A percentile compares a stretch with the other conserved stretches of the same genome.
Evolutionary conservation across 169 alveolate genomes (phyloP).

Genomic region (Plasmodium vinckei): DNA sequence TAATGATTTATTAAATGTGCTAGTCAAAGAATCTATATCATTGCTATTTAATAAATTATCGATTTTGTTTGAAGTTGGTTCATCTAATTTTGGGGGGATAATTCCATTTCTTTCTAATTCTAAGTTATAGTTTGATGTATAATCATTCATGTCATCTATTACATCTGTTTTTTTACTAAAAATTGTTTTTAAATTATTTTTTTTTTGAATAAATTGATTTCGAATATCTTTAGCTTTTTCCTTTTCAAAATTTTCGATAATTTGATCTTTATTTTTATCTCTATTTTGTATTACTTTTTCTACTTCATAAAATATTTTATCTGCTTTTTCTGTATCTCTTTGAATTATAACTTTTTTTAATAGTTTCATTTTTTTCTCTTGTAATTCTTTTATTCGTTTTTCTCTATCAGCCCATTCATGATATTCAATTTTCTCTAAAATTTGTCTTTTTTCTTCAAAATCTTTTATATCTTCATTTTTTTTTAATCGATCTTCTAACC

Average conservation of each 20-base stretch:
- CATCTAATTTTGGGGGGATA: conserved; percentile 44
- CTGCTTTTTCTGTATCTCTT: conserved; percentile 63
- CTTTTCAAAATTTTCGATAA: conserved; percentile 73
- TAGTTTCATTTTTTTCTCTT: conserved; percentile 75
- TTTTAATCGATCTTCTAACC: conserved; percentile 50
- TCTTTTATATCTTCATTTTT: conserved; percentile 75
- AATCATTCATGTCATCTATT: conserved; percentile 63
- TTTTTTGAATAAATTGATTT: conserved; percentile 56
- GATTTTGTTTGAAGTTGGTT: conserved; percentile 44
- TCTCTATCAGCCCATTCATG: conserved; percentile 78
- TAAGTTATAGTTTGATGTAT: conserved; percentile 54
- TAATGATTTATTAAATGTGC: conserved; percentile 19
- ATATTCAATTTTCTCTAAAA: conserved; percentile 64
- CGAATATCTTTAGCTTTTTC: conserved; percentile 76
- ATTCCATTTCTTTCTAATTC: conserved; percentile 62
- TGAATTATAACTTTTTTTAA: conserved; percentile 58
- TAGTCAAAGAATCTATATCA: conserved; percentile 15
- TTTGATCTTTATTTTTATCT: conserved; percentile 74
- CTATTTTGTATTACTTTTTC: conserved; percentile 65
- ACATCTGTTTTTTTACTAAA: conserved; percentile 65
- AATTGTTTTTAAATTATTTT: conserved; percentile 54
- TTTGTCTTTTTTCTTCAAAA: conserved; percentile 67
- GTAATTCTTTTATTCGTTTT: conserved; percentile 76
- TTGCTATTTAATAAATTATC: conserved; percentile 41
- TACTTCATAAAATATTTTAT: conserved; percentile 74